phyloP scores from a whole-genome alignment of 495 filamentous ascomycete genomes.

The Hypoxylon cercidicola region DNA sequence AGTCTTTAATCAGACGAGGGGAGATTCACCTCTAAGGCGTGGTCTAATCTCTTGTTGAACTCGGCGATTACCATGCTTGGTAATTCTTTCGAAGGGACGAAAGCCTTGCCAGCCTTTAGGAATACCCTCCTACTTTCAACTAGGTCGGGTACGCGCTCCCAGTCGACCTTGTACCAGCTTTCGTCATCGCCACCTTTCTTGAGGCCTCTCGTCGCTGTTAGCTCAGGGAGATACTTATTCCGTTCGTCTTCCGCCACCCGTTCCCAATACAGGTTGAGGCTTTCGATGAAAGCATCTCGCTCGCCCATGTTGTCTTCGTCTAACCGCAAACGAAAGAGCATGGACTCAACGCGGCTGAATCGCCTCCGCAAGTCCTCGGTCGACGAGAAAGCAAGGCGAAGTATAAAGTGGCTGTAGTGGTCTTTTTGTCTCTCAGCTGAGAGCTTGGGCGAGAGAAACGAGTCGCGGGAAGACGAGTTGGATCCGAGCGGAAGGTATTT shows the following conservation, averaged over 20 bases:
- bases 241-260: constrained; percentile 80
- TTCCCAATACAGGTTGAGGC: constrained; percentile 77
- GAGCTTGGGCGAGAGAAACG: constrained; percentile 65
- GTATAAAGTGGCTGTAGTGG: constrained; percentile 97
- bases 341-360: constrained; percentile 86
- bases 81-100: constrained; percentile 88
- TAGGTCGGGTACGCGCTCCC: constrained; percentile 90
- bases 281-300: constrained; percentile 77
- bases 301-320: constrained; percentile 75
- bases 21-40: constrained; percentile 75
- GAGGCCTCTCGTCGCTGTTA: constrained; percentile 46
- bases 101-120: constrained; percentile 84
- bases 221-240: constrained; percentile 56
- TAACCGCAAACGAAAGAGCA: constrained; percentile 86
- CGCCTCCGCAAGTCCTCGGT: constrained; percentile 92
- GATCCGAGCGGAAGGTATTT: constrained; percentile 87
- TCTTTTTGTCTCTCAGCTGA: constrained; percentile 88
- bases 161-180: constrained; percentile 94
- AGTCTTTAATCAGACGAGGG: neutral
- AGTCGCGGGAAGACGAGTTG: constrained; percentile 79
- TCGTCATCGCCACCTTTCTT: constrained; percentile 71
- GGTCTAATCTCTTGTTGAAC: constrained; percentile 80
- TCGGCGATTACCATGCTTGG: constrained; percentile 87
- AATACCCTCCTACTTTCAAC: constrained; percentile 83
- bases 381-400: constrained; percentile 89